Percentiles rank a stretch among this genome's conserved stretches.
Evolutionary conservation across 805 yeast genomes (phyloP).

Genomic region (Pichia membranifaciens): DNA sequence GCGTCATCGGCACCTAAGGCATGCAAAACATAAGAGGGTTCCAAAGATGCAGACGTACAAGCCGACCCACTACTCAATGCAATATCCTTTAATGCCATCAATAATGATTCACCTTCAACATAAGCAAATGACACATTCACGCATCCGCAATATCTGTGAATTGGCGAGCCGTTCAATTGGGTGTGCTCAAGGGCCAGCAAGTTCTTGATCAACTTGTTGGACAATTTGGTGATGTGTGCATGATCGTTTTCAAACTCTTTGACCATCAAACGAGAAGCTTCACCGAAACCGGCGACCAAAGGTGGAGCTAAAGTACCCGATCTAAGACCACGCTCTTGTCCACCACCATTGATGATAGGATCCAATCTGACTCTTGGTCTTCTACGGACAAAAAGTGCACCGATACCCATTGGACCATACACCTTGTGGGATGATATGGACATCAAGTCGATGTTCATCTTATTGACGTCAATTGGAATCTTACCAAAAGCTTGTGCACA

Average conservation of each 20-base stretch:
- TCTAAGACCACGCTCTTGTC: conserved; percentile 97
- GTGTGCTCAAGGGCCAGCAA: conserved; percentile 82
- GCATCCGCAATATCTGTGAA: conserved; percentile 82
- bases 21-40: conserved; percentile 93
- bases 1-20: conserved; percentile 98
- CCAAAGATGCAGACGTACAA: conserved; percentile 96
- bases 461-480: conserved; percentile 86
- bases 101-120: conserved; percentile 93
- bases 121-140: conserved; percentile 95
- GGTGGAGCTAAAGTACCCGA: conserved; percentile 98
- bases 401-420: conserved; percentile 97
- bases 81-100: conserved; percentile 96
- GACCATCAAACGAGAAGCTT: conserved; percentile 82
- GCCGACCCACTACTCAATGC: conserved; percentile 97
- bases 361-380: conserved; percentile 97
- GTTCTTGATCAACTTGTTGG: conserved; percentile 66
- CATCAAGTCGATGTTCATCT: conserved; percentile 85
- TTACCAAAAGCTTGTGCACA: conserved; percentile 98
- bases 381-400: conserved; percentile 92
- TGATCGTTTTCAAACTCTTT: conserved; percentile 71
- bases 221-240: conserved; percentile 61
- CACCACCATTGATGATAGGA: conserved; percentile 95
- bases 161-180: conserved; percentile 77
- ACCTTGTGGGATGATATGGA: conserved; percentile 94
- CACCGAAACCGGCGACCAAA: conserved; percentile 91